Evolutionary conservation across 2,329 filamentous ascomycete species (phyloP), one percentile per base, ranked within the genome.

Genomic region (Alternaria triticina): DNA sequence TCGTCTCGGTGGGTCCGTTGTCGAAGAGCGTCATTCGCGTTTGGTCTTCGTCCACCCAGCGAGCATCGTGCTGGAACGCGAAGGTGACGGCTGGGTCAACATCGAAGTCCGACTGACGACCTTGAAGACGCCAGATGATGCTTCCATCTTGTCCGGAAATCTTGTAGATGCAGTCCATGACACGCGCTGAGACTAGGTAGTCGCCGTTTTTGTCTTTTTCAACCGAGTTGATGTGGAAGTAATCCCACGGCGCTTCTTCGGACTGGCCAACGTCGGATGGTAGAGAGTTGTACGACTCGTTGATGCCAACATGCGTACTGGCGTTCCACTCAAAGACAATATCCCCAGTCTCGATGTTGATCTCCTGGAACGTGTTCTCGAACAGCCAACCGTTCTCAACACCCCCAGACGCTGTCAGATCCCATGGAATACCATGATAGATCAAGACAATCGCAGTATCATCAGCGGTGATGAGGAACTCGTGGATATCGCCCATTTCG

Each of bases 291-390:
- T 71, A 73, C 28, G 70, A 68, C 22, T 74, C 72, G 47, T 72
- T 69, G 45, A 72, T 47, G 10, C 56, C 47, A 62, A 82, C 75
- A 63, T 82, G 77, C 17, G 78, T 74, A 12, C 72, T 72, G 7
- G 80, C 79, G 22, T 75, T 71, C 81, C 81, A 83, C 57, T 81
- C 71, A 67, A 82, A 83, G 1, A 82, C 46, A 4, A 82, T 68
- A 44, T 79, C 70, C 30, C 77, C 76, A 6, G 78, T 80, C n/a
- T 78, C 76, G 25, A 83, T 77, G 61, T 82, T 74, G 61, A 83
- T 74, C 55, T 83, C 81, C 67, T 85, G 82, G 62, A 84, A 82
- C 15, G 81, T 61, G 28, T 77, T 79, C 52, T 85, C 82, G 64
- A 80, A 79, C 10, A 84, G 73, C 71, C 79, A 83, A n/a, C 80